These are phyloP conservation scores for Diplodia corticola DNA, from an alignment of 2,329 filamentous ascomycete species.

Conservation along the genomic window DNA sequence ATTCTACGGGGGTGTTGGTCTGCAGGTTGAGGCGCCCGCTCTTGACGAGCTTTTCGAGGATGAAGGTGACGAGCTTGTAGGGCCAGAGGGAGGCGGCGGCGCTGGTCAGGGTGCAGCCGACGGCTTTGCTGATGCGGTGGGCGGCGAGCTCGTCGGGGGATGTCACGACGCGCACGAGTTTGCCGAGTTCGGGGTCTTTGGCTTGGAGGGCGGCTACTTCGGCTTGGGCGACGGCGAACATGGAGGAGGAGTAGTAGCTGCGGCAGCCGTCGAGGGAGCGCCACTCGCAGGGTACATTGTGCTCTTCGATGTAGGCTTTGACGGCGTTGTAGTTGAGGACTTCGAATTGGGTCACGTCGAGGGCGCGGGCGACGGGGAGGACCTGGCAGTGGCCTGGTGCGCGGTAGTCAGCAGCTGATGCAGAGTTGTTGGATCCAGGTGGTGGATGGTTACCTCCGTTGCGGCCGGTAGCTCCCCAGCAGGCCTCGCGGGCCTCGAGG, in stretches of 20 bases:
- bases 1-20: slow-evolving; percentile 65
- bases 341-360: slow-evolving; percentile 69
- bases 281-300: slow-evolving; percentile 71
- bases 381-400: slow-evolving; percentile 67
- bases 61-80: slow-evolving; percentile 76
- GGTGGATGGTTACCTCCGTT: slow-evolving; percentile 15
- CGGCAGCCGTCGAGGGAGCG: slow-evolving; percentile 63
- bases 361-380: slow-evolving; percentile 60
- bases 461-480: slow-evolving; percentile 80
- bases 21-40: slow-evolving; percentile 66
- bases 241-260: slow-evolving; percentile 58
- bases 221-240: slow-evolving; percentile 55
- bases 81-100: slow-evolving; percentile 74
- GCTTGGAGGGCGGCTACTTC: slow-evolving; percentile 55
- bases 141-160: slow-evolving; percentile 48
- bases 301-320: slow-evolving; percentile 55
- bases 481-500: slow-evolving; percentile 76
- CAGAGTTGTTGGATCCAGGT: not conserved
- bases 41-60: slow-evolving; percentile 62
- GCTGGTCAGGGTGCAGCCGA: slow-evolving; percentile 65
- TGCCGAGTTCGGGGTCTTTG: slow-evolving; percentile 58
- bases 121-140: slow-evolving; percentile 48
- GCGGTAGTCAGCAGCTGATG: not conserved
- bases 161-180: slow-evolving; percentile 42
- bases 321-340: slow-evolving; percentile 66